phyloP scores from a whole-genome alignment of 2,329 filamentous ascomycete species.

The Ramularia endophylla region DNA sequence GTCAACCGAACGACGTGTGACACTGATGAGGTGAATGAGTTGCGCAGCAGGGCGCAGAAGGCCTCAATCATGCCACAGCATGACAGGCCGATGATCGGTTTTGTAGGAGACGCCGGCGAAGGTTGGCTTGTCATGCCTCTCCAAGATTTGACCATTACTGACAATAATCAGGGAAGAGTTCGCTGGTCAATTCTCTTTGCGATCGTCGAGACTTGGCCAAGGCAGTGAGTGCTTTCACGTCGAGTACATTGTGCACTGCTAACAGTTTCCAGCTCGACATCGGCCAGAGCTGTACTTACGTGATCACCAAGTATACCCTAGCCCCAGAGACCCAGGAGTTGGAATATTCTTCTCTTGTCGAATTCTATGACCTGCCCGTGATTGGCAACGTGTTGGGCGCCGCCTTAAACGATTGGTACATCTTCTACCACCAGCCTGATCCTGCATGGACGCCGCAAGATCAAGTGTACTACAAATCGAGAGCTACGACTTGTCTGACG shows the following conservation, averaged over 20 bases:
- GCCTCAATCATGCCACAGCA: not conserved
- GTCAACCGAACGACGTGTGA: not conserved
- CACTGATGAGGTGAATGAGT: not conserved
- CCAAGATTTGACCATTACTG: not conserved
- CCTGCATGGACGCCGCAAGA: conserved; percentile 14
- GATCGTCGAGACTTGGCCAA: conserved; percentile 17
- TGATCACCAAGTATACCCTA: conserved; percentile 10
- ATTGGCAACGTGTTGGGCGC: conserved; percentile 9
- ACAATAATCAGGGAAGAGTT: conserved; percentile 18
- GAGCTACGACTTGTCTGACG: conserved; percentile 7
- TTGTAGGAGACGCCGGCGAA: not conserved
- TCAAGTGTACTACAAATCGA: conserved; percentile 3
- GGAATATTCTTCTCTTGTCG: conserved; percentile 12
- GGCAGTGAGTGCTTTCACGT: conserved; percentile 3
- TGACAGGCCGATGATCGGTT: not conserved
- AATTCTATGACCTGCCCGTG: conserved; percentile 9
- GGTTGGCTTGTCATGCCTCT: not conserved
- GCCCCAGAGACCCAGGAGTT: conserved; percentile 9
- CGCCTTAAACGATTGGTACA: conserved; percentile 8
- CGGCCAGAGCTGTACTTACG: conserved; percentile 17
- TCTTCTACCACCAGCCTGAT: conserved; percentile 7
- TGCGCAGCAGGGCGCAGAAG: not conserved
- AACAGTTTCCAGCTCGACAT: not conserved
- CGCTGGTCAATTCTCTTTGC: conserved; percentile 19
- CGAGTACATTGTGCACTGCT: not conserved